Base-by-base conservation (phyloP, 495 filamentous ascomycete species). In the Durotheca rogersii region DNA sequence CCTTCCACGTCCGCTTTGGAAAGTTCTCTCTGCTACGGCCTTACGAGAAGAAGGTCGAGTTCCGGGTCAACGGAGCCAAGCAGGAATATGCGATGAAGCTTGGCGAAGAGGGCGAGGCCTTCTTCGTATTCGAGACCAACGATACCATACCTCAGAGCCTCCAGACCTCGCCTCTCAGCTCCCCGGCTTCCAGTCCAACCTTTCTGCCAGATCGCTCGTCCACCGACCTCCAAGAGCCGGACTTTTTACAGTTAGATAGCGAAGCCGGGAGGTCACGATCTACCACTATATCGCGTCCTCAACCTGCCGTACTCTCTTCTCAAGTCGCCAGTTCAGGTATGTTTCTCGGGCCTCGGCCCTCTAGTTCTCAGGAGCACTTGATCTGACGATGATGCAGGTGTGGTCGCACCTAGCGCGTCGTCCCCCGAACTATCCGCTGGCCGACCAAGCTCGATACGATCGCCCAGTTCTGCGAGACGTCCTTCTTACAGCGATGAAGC, bases 31-130 rank as follows among this genome's bases (percentile, higher is more conserved):
- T 99, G 27, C 72, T 99, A 55, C 89, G 94, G 39, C 94, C 93
- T 2, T 96, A 84, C 59, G 94, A 99, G 69, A 98, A 97, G 78
- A 99, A 99, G 82, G 90, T 98, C 60, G 92, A 96, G 70, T 99
- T 99, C 70, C 81, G 78, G 59, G 93, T 99, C 77, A 97, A 99
- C 78, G 84, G 86, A 56, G 70, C 78, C 41, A 93, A 90, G 71
- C 90, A 95, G 65, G 77, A 93, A 48, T 95, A 94, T 77, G 80
- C 93, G 12, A 97, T 99, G 93, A 99, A 99, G 69, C 79, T 99
- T 10, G 93, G 93, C 16, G 93, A 99, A 66, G 94, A 88, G 6
- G 93, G 93, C 25, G 94, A 99, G 71, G 93, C 93, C 4, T 97
- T 99, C 67, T 99, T 99, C 65, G 88, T 99, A 29, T 97, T 99